Base-by-base conservation (phyloP, 495 filamentous ascomycete species). In the Glutinoglossum americanum region DNA sequence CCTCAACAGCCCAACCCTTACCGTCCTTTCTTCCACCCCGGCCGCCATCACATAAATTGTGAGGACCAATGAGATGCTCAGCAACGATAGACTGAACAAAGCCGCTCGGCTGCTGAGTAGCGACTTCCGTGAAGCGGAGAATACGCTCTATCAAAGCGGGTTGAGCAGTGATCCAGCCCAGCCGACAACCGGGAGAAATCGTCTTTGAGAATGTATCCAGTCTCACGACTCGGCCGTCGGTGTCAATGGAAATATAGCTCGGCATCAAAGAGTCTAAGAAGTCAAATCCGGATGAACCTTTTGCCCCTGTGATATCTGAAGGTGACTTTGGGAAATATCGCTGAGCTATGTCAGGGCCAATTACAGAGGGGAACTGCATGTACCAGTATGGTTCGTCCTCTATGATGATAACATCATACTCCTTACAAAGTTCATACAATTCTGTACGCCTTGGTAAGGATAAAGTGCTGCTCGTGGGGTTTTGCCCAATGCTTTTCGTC, bases 311-410 rank as follows among this genome's bases (percentile, higher is more conserved):
- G 77, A 65, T 71, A 32, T 37, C 56, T 61, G 17, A 62, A 63
- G 39, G 53, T 57, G 47, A 60, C 60, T 41, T 15, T 47, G 64
- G 56, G 54, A 56, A 33, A 57, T 60, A 59, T 53, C 59, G 27
- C 57, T 62, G 37, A 55, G 61, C 47, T 28, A 51, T 25, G 26
- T 51, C 21, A 25, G 7, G 47, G 21, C 47, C 47, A 25, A 25
- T 28, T 51, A 81, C 80, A 2, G 82, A 85, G 1, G 86, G 86
- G 62, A 78, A 95, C 64, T 95, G 90, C 13, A 97, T 76, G 64
- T 92, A 90, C 86, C 88, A 97, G 70, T 97, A 97, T 1, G 90
- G 90, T 57, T 94, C 89, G 65, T 97, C 90, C 69, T 97, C 90
- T 61, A 93, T 71, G 60, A 96, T 94, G 63, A 95, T 79, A 58